A percentile compares a stretch with the other conserved stretches of the same genome.
phyloP scores from a whole-genome alignment of 441 rosid genomes.

The Brassica balearica region DNA sequence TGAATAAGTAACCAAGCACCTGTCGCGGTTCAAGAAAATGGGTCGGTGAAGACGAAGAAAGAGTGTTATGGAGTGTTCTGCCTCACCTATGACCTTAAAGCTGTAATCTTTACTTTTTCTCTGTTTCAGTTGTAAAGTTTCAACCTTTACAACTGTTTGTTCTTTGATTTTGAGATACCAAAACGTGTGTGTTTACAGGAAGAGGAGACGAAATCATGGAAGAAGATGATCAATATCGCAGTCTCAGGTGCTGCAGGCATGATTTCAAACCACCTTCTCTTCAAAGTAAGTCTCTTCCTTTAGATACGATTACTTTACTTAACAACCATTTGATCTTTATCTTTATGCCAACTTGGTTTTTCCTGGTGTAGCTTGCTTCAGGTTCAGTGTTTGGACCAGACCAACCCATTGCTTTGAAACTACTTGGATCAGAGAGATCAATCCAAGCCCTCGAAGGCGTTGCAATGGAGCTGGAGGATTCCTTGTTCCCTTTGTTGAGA shows the following conservation, averaged over 20 bases:
- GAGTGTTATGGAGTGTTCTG: conserved; percentile 94
- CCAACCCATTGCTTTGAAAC: conserved; percentile 86
- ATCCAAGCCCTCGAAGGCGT: conserved; percentile 62
- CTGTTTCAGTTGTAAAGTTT: neutral
- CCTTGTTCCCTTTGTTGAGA: conserved; percentile 86
- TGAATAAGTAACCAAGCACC: conserved; percentile 53
- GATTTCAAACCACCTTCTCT: conserved; percentile 93
- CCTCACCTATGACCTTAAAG: conserved; percentile 86
- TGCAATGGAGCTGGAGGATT: conserved; percentile 67
- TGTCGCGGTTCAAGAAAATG: conserved; percentile 54
- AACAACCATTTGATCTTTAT: neutral
- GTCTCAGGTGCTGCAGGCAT: conserved; percentile 98
- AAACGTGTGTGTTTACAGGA: conserved; percentile 54
- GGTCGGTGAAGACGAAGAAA: conserved; percentile 52
- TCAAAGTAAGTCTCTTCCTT: conserved; percentile 61
- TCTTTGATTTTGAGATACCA: neutral
- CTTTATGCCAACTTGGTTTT: neutral
- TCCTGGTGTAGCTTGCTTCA: conserved; percentile 72
- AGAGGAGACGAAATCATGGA: conserved; percentile 92
- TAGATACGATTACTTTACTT: conserved; percentile 12
- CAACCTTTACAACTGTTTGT: too few relatives aligned
- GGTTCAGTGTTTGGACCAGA: conserved; percentile 92
- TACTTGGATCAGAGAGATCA: conserved; percentile 92
- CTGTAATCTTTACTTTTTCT: conserved; percentile 54
- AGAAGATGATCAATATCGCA: conserved; percentile 71